Evolutionary conservation across 768 basidiomycete species (phyloP).

Genomic region (Rhodotorula paludigena): DNA sequence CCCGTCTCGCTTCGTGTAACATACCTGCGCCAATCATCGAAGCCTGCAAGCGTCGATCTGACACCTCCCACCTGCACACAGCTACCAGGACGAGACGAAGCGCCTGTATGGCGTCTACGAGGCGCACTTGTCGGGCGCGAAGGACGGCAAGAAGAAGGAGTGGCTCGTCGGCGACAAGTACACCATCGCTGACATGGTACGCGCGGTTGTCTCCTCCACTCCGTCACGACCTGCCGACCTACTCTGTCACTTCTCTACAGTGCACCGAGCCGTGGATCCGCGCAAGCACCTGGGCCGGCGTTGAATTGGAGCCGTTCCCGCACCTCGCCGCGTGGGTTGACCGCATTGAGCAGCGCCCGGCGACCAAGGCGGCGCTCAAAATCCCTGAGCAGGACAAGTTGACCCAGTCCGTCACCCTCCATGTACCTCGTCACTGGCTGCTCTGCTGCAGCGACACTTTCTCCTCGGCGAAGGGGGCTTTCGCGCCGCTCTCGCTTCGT

Average conservation of each 20-base stretch:
- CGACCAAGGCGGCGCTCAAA: conserved; percentile 25
- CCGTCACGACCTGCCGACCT: not conserved
- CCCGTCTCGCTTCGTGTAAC: too few relatives aligned
- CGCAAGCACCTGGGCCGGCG: conserved; percentile 10
- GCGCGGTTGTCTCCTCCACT: not conserved
- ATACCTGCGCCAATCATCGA: too few relatives aligned
- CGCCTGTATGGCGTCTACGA: conserved; percentile 37
- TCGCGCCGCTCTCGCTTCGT: too few relatives aligned
- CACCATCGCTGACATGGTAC: conserved; percentile 35
- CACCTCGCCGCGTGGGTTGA: conserved; percentile 24
- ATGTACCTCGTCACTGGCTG: not conserved
- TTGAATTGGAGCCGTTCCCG: conserved; percentile 27
- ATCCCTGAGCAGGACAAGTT: conserved; percentile 25
- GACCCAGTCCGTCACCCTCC: not conserved
- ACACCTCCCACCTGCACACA: not conserved
- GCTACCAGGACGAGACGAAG: conserved; percentile 38
- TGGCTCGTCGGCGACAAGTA: conserved; percentile 40
- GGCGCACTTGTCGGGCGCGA: conserved; percentile 23
- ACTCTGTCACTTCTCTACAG: not conserved
- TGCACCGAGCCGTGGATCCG: conserved; percentile 15
- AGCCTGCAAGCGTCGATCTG: too few relatives aligned
- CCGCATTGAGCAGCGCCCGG: conserved; percentile 29
- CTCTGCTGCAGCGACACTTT: too few relatives aligned
- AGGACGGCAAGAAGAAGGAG: conserved; percentile 28
- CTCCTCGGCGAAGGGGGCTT: not conserved